Base-by-base conservation (phyloP, 2,329 filamentous ascomycete species). In the Anisogramma anomala region DNA sequence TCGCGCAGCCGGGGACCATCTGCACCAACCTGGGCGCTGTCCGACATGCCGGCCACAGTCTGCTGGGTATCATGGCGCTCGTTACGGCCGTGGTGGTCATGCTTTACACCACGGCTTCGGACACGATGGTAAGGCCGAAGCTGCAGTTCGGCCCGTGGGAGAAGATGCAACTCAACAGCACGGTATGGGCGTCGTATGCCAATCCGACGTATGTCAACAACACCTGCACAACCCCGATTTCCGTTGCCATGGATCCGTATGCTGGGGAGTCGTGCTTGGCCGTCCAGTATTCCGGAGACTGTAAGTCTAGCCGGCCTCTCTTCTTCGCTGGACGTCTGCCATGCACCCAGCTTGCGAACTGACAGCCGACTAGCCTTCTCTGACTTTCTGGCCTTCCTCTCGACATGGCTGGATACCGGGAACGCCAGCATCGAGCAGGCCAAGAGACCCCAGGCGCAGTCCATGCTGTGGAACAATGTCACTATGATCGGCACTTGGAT, bases 61-160 rank as follows among this genome's bases (percentile, higher is more conserved):
- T 83, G 0, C 61, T 88, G 1, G 84, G 84, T 0, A 54, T 69
- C 1, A 52, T 86, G 2, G 74, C 79, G 0, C 57, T 89, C 11
- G 61, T 74, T 1, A 79, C 79, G 2, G 77, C 82, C 0, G 46
- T 86, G 2, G 65, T 77, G 1, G 74, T 79, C 0, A 77, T 82
- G 52, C 68, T 89, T 5, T 91, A 88, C 54, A 85, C 81, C 0
- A 82, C 82, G 2, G 84, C 84, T 0, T 81, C 81, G 0, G 80
- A 85, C 48, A 78, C 82, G 7, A 64, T 89, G 52, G 81, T 89
- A 0, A 71, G 82, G 3, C 84, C 84, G 0, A 81, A 83, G 51
- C 65, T 89, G 6, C 77, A 71, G 39, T 72, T 71, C 46, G 74
- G 77, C 1, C 54, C 56, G 1, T 72, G 70, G 62, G 58, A 78